Percentiles rank a stretch among this genome's conserved stretches.
Conservation (phyloP, 441 rosid genomes). For the Brassica balearica region DNA sequence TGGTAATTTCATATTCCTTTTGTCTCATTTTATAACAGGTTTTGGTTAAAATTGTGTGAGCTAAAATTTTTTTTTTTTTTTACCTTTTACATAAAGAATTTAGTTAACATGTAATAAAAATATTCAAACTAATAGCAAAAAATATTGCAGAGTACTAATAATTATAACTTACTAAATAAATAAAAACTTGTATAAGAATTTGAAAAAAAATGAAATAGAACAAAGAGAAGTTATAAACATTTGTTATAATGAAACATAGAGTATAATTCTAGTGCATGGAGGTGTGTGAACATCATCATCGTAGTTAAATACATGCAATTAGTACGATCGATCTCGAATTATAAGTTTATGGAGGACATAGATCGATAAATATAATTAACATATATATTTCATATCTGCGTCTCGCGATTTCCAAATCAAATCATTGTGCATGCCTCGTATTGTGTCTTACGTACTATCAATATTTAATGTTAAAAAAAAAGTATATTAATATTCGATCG, state of each 20-base stretch:
- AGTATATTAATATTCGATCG: constrained; percentile 21
- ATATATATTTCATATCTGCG: not conserved
- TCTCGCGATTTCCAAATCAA: constrained; percentile 15
- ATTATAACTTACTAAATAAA: not conserved
- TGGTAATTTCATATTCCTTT: too few relatives aligned
- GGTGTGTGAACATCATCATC: not conserved
- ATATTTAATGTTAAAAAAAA: too few relatives aligned
- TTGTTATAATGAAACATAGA: too few relatives aligned
- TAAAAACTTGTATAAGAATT: not conserved
- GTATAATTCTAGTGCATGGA: not conserved
- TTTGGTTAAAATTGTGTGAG: too few relatives aligned
- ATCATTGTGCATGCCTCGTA: not conserved
- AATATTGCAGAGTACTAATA: not conserved
- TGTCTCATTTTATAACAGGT: too few relatives aligned
- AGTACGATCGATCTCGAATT: not conserved
- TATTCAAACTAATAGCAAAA: not conserved
- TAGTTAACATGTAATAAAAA: too few relatives aligned
- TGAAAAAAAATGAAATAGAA: not conserved
- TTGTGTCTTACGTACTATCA: not conserved
- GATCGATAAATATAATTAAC: not conserved
- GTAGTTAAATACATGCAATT: constrained; percentile 15
- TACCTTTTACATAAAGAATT: too few relatives aligned
- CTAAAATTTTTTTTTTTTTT: too few relatives aligned
- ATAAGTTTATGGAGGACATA: too few relatives aligned
- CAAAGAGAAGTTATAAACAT: not conserved